Conservation (phyloP, 140 eudicot genomes). For the Stevia rebaudiana region DNA sequence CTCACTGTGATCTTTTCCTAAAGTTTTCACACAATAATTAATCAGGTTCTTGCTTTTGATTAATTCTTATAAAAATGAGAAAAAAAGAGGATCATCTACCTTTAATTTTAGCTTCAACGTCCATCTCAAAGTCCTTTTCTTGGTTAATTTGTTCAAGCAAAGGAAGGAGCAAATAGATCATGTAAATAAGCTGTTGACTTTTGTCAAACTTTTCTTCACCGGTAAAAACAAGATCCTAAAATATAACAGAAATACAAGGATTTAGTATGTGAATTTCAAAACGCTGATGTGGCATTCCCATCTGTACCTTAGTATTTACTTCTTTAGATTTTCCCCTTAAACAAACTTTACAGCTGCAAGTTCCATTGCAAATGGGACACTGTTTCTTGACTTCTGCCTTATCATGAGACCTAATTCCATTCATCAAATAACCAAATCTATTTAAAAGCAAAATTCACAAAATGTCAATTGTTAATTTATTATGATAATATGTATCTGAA, state of each 20-base stretch:
- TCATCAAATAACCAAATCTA: conserved; percentile 9
- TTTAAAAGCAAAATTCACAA: conserved; percentile 10
- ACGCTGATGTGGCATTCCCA: neutral
- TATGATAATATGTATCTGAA: too few species aligned
- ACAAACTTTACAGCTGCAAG: conserved; percentile 74
- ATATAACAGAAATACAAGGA: conserved; percentile 19
- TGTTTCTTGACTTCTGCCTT: conserved; percentile 52
- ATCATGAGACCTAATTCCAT: conserved; percentile 49
- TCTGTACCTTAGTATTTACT: conserved; percentile 43
- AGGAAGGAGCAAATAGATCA: conserved; percentile 69
- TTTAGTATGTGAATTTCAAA: conserved; percentile 1
- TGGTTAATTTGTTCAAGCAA: conserved; percentile 56
- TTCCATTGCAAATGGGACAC: conserved; percentile 78
- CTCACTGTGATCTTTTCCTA: conserved; percentile 45
- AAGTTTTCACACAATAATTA: conserved; percentile 5
- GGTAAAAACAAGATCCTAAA: conserved; percentile 48
- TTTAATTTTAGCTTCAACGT: conserved; percentile 57
- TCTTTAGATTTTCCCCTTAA: conserved; percentile 32
- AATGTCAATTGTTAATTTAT: too few species aligned
- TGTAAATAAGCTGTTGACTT: conserved; percentile 47
- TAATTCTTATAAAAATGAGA: too few species aligned
- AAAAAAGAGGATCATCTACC: conserved; percentile 35
- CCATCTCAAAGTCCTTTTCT: conserved; percentile 57
- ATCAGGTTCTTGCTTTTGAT: neutral
- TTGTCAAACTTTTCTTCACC: conserved; percentile 44